Percentiles rank a stretch among this genome's conserved stretches.
Evolutionary conservation across 345 rosid genomes (phyloP).

Genomic region (Lepidium sativum): DNA sequence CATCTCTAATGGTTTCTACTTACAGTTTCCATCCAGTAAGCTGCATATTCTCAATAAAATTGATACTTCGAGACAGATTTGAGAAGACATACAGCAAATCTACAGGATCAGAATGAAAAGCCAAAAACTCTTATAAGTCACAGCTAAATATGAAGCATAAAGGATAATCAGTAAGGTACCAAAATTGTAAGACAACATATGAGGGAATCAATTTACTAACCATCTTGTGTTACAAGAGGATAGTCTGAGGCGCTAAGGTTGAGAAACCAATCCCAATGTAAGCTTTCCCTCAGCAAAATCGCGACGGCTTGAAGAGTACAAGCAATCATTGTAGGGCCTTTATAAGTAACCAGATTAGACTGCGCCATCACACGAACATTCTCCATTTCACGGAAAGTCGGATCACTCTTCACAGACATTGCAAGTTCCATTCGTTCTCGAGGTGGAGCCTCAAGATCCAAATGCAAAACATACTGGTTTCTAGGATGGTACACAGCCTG

Average conservation of each 20-base stretch:
- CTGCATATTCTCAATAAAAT: conserved; percentile 74
- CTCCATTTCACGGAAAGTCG: conserved; percentile 59
- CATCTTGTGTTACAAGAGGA: conserved; percentile 92
- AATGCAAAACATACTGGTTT: conserved; percentile 85
- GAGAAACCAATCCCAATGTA: conserved; percentile 94
- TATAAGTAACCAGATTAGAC: conserved; percentile 85
- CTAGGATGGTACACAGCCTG: conserved; percentile 94
- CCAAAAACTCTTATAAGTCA: not conserved
- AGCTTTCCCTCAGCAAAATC: conserved; percentile 67
- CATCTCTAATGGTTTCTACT: conserved; percentile 17
- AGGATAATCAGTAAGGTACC: not conserved
- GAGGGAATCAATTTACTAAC: conserved; percentile 34
- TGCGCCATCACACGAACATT: conserved; percentile 89
- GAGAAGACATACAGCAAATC: conserved; percentile 76
- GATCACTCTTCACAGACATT: conserved; percentile 58
- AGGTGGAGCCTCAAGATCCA: conserved; percentile 93
- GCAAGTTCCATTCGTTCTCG: conserved; percentile 75
- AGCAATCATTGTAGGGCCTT: conserved; percentile 94
- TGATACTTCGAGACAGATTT: conserved; percentile 60
- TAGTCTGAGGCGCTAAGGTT: conserved; percentile 93
- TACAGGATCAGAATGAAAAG: conserved; percentile 28
- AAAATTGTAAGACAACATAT: too few species aligned
- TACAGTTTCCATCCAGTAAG: conserved; percentile 94
- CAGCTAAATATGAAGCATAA: not conserved
- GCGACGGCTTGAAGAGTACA: conserved; percentile 89